Evolutionary conservation across 1,284 basidiomycete genomes (phyloP), one percentile per base, ranked within the genome.

Genomic region (Apiotrichum porosum): DNA sequence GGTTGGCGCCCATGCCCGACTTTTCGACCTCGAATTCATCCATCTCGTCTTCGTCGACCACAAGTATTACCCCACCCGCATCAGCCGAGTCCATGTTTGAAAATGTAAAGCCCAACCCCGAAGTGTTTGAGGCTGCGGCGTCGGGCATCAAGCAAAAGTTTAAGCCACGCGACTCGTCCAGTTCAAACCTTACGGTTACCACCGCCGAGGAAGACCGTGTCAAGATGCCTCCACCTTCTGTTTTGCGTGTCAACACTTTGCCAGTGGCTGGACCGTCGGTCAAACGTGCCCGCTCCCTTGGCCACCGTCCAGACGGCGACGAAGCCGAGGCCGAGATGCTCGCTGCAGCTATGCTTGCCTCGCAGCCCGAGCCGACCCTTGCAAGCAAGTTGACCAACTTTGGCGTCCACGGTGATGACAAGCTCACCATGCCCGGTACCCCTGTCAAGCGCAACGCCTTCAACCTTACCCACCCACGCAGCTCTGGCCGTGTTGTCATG

Each of bases 371-470:
- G n/a, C n/a, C n/a, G n/a, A n/a, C n/a, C n/a, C 26, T 28, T 12
- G 8, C 26, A 12, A 28, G 26, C 26, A 28, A 28, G 26, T 12
- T 58, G 6, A 56, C 62, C 0, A 56, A 57, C 28, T 49, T 69
- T 22, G 53, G 43, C 17, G 44, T 49, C 26, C 37, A 54, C 40
- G 18, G 42, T 32, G 69, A 72, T 6, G 59, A 60, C 14, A 68
- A 67, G 48, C 60, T 58, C 0, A 52, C 52, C 26, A 75, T 75
- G 73, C 73, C 73, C 9, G 68, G 61, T 37, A 75, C 73, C 9
- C 73, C 73, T 0, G 71, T 75, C 47, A 75, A 75, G 66, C 63
- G 65, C 44, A 60, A 65, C 30, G 56, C 63, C 14, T 70, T 69
- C 42, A 55, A 54, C 22, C 59, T 61, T 17, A 14, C 42, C 13